Evolutionary conservation across 2,329 filamentous ascomycete genomes (phyloP).

Genomic region (Phyllosticta capitalensis): DNA sequence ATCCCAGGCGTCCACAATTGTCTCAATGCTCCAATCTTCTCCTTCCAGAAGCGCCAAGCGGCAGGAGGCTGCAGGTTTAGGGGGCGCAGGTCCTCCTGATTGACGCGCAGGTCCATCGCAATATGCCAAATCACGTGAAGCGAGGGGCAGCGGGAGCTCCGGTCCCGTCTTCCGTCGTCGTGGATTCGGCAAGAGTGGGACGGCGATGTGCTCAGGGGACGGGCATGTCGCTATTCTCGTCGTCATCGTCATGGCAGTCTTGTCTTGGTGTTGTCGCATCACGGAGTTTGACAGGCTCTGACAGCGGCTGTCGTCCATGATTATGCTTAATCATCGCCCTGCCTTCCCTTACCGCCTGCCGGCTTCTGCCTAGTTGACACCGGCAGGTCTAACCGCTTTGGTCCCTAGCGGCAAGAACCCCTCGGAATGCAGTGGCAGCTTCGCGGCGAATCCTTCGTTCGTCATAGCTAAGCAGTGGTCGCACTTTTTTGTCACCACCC

Average conservation of each 20-base stretch:
- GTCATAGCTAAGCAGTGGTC: constrained; percentile 3
- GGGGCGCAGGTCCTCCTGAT: constrained; percentile 3
- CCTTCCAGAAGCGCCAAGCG: not conserved
- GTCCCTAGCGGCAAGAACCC: constrained; percentile 12
- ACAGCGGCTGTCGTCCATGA: too few species aligned
- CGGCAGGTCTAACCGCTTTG: not conserved
- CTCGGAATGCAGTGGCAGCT: constrained; percentile 12
- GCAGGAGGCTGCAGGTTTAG: not conserved
- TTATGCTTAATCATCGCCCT: not conserved
- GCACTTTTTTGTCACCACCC: constrained; percentile 5
- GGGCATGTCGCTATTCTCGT: not conserved
- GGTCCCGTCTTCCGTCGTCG: not conserved
- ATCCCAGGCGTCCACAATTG: not conserved
- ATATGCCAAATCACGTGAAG: constrained; percentile 21
- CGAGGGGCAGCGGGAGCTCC: constrained; percentile 21
- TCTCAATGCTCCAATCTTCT: not conserved
- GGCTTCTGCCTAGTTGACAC: not conserved
- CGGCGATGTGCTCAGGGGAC: not conserved
- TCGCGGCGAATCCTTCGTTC: constrained; percentile 8
- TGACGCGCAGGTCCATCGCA: constrained; percentile 10
- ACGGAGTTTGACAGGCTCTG: not conserved
- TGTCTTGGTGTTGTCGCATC: not conserved
- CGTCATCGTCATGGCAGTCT: not conserved
- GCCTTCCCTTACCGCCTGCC: not conserved
- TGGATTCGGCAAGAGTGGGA: too few species aligned